A percentile compares a stretch with the other conserved stretches of the same genome.
Conservation (phyloP, 805 yeast species). For the Scheffersomyces lignosus region DNA sequence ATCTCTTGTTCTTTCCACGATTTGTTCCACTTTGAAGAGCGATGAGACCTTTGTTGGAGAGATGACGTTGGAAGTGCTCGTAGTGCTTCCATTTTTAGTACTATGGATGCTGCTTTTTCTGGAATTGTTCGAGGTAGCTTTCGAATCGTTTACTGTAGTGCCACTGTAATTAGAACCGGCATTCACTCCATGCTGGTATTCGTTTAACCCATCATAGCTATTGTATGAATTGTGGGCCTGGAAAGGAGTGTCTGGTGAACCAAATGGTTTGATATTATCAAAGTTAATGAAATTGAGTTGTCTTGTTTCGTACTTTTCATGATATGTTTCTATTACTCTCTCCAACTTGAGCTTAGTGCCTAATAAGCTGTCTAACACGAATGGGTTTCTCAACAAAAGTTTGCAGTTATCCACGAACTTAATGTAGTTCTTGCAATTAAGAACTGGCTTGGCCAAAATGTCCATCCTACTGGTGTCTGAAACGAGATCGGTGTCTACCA, state of each 20-base stretch:
- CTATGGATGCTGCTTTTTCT: too few relatives aligned
- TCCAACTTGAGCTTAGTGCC: conserved; percentile 13
- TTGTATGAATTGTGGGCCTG: conserved; percentile 2
- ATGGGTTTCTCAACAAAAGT: conserved; percentile 36
- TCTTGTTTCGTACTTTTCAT: conserved; percentile 11
- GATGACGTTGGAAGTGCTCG: conserved; percentile 1
- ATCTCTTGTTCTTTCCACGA: conserved; percentile 32
- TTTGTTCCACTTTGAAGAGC: conserved; percentile 36
- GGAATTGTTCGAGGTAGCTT: too few relatives aligned
- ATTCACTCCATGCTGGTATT: too few relatives aligned
- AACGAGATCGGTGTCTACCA: conserved; percentile 5
- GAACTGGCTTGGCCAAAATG: conserved; percentile 29
- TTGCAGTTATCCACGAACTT: conserved; percentile 25
- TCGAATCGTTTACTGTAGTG: too few relatives aligned
- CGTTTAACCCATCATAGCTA: too few relatives aligned
- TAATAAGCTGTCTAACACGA: conserved; percentile 32
- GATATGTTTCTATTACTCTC: conserved; percentile 15
- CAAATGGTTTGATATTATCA: conserved; percentile 32
- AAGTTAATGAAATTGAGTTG: conserved; percentile 34
- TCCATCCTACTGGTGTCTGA: conserved; percentile 3
- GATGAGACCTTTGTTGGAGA: conserved; percentile 30
- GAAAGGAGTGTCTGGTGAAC: conserved; percentile 10
- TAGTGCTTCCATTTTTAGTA: too few relatives aligned
- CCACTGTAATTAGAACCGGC: too few relatives aligned
- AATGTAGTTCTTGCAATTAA: conserved; percentile 29